These are phyloP conservation scores for Yamadazyma paraphyllophila DNA, from an alignment of 805 yeast species.

Conservation along the genomic window DNA sequence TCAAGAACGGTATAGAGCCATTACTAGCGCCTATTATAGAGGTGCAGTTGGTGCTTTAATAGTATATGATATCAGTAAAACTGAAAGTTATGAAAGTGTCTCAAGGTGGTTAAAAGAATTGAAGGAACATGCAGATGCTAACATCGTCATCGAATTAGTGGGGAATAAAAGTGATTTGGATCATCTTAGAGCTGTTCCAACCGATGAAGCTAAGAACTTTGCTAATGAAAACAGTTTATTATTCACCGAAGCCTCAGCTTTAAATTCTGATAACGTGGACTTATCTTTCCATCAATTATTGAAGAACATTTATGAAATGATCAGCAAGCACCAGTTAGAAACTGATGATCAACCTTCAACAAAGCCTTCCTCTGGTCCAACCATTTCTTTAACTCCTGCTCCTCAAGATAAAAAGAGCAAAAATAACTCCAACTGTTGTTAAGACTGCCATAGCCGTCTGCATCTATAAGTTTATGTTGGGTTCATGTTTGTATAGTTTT, in stretches of 20 bases:
- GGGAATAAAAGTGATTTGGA: conserved; percentile 91
- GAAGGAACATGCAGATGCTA: conserved; percentile 89
- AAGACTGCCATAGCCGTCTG: conserved; percentile 8
- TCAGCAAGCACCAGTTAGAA: conserved; percentile 88
- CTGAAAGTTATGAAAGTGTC: conserved; percentile 81
- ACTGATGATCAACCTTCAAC: conserved; percentile 59
- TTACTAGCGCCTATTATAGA: conserved; percentile 94
- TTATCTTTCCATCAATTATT: conserved; percentile 89
- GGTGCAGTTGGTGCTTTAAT: conserved; percentile 98
- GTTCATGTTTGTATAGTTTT: background rate
- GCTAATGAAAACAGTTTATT: conserved; percentile 88
- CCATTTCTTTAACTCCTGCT: conserved; percentile 88
- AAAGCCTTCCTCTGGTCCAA: conserved; percentile 81
- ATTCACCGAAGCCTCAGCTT: conserved; percentile 94
- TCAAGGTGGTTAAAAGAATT: conserved; percentile 88
- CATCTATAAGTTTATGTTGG: background rate
- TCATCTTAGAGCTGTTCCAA: conserved; percentile 93
- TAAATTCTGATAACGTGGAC: conserved; percentile 93
- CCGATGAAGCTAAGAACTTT: conserved; percentile 94
- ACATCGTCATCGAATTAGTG: conserved; percentile 89
- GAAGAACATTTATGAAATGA: conserved; percentile 92
- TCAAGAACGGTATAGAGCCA: conserved; percentile 97
- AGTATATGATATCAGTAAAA: conserved; percentile 91
- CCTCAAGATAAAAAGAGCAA: conserved; percentile 72
- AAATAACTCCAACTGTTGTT: conserved; percentile 71